Percentiles rank a stretch among this genome's conserved stretches.
These are phyloP conservation scores for Kazachstania sp. DNA, from an alignment of 1,139 yeast genomes.

Conservation along the genomic window DNA sequence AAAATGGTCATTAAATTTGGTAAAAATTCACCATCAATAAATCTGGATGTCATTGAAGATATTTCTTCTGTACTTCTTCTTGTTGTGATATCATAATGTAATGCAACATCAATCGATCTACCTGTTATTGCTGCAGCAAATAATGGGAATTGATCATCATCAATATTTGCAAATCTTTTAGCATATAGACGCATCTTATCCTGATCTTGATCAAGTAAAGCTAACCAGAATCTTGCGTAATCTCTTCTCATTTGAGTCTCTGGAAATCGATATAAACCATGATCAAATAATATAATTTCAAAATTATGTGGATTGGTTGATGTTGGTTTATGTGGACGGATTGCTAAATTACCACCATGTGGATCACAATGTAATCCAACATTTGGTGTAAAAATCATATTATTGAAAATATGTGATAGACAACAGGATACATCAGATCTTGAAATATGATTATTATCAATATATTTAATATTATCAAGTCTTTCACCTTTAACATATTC, in stretches of 20 bases:
- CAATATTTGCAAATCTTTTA: conserved; percentile 68
- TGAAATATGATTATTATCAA: conserved; percentile 55
- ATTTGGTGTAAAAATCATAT: conserved; percentile 89
- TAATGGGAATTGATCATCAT: conserved; percentile 68
- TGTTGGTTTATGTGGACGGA: conserved; percentile 38
- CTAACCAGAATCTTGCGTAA: conserved; percentile 89
- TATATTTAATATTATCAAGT: conserved; percentile 62
- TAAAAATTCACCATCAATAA: conserved; percentile 54
- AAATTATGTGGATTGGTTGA: conserved; percentile 51
- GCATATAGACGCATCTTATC: conserved; percentile 66
- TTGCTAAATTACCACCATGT: conserved; percentile 93
- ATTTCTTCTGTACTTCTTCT: conserved; percentile 52
- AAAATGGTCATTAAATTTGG: conserved; percentile 74
- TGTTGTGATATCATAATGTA: conserved; percentile 51
- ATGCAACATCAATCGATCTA: conserved; percentile 62
- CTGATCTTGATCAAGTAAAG: conserved; percentile 64
- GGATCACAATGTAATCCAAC: conserved; percentile 97
- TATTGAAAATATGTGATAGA: conserved; percentile 81
- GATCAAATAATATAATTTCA: conserved; percentile 88
- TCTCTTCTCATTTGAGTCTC: conserved; percentile 69
- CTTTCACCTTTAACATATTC: conserved; percentile 79
- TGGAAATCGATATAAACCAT: conserved; percentile 84
- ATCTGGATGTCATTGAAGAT: conserved; percentile 52
- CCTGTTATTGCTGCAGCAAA: conserved; percentile 96
- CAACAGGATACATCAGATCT: conserved; percentile 77